Percentiles rank a stretch among this genome's conserved stretches.
Evolutionary conservation across 2,329 filamentous ascomycete genomes (phyloP).

Genomic region (Clonostachys rhizophaga): DNA sequence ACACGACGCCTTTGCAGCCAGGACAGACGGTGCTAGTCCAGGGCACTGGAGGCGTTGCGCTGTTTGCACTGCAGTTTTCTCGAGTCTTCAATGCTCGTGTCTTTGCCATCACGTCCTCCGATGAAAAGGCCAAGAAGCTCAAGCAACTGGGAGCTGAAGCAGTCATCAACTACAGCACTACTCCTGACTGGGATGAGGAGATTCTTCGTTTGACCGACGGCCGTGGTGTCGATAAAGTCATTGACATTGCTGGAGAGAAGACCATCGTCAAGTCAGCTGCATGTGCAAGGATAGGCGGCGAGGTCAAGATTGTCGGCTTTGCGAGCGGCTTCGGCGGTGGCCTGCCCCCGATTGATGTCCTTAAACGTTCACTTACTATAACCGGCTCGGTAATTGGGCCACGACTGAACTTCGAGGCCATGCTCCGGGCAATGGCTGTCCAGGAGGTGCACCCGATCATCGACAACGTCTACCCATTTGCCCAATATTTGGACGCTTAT

Average conservation of each 20-base stretch:
- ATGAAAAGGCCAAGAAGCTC: conserved; percentile 35
- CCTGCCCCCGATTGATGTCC: conserved; percentile 15
- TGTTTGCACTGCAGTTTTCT: conserved; percentile 37
- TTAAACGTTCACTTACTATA: conserved; percentile 4
- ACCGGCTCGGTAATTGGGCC: conserved; percentile 53
- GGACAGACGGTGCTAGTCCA: conserved; percentile 30
- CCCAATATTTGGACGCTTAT: conserved; percentile 15
- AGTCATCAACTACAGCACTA: conserved; percentile 42
- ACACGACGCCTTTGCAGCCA: neutral
- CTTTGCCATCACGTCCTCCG: conserved; percentile 44
- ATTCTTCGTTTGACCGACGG: conserved; percentile 34
- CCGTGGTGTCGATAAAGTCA: conserved; percentile 33
- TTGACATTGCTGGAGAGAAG: conserved; percentile 31
- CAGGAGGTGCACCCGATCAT: conserved; percentile 34
- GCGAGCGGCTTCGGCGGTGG: conserved; percentile 8
- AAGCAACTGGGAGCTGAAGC: conserved; percentile 33
- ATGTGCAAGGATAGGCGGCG: conserved; percentile 35
- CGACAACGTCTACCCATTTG: conserved; percentile 33
- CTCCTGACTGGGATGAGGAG: conserved; percentile 36
- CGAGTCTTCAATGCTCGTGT: conserved; percentile 37
- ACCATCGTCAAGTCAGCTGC: conserved; percentile 38
- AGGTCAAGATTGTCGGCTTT: conserved; percentile 39
- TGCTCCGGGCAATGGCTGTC: conserved; percentile 20
- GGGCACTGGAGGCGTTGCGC: conserved; percentile 41
- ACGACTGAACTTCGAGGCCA: conserved; percentile 36